Conservation (phyloP, 257 asterid genomes). For the Ajuga chamaepitys region DNA sequence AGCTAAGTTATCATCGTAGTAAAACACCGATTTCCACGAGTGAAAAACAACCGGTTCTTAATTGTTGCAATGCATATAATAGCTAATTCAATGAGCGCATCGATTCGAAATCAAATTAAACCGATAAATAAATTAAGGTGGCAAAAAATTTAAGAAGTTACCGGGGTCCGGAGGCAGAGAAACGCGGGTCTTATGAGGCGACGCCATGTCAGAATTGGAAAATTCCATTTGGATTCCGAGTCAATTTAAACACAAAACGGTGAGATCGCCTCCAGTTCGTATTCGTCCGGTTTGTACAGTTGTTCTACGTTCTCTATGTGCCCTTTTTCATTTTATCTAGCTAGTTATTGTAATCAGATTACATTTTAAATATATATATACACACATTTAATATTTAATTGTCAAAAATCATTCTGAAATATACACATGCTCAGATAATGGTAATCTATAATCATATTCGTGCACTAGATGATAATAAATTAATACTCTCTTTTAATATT, state of each 20-base stretch:
- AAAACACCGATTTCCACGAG: conserved; percentile 3
- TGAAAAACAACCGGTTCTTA: neutral
- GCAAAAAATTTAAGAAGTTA: conserved; percentile 3
- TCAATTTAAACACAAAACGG: conserved; percentile 13
- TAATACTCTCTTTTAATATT: no score
- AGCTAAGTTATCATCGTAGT: neutral
- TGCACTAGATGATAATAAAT: no score
- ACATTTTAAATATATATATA: no score
- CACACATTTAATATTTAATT: no score
- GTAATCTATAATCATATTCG: no score
- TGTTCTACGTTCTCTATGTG: neutral
- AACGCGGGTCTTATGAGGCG: conserved; percentile 47
- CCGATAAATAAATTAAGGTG: neutral
- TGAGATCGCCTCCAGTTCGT: conserved; percentile 17
- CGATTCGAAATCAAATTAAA: conserved; percentile 3
- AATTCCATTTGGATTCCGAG: conserved; percentile 24
- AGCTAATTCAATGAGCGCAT: neutral
- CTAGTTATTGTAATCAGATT: no score
- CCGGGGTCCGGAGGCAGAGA: conserved; percentile 73
- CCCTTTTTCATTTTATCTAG: no score
- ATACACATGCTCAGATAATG: no score
- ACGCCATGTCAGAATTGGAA: conserved; percentile 54
- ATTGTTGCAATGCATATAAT: conserved; percentile 16
- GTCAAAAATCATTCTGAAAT: no score
- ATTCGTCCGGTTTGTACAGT: conserved; percentile 21